Evolutionary conservation across 306 rosid species (phyloP), one percentile per base, ranked within the genome.

Genomic region (Rubus idaeus): DNA sequence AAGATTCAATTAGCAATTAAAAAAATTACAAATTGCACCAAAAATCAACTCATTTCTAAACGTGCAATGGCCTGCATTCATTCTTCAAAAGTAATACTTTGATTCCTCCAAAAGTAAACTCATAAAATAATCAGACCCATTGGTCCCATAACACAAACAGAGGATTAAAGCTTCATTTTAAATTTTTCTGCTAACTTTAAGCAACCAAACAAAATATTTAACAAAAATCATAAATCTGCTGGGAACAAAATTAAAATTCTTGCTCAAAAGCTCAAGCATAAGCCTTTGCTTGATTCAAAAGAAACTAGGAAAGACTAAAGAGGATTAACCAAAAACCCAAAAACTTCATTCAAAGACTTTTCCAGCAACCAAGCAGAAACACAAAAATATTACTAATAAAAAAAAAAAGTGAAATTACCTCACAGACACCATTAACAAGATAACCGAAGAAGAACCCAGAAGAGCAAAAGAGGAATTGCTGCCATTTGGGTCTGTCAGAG

Each of bases 361-460:
- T 30, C 35, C 35, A 30, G 35, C 2, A 30, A 30, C 35, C 35
- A 30, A 30, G 35, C 1, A 30, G 63, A 83, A 39, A 83, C 40
- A 20, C 10, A 21, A 39, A 62, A 58, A 77, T 53, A 4, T 45
- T 12, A 6, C 11, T 69, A 76, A 75, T 39, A n/a, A 62, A 68
- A 23, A 73, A 39, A 75, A 26, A 79, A 78, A 30, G 69, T 45
- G 76, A 64, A 3, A 26, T 10, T 81, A 95, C 98, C 97, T 95
- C 98, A 75, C 98, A 95, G 75, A 95, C 67, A 47, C 98, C 97
- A 82, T 95, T 95, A 26, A 95, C 91, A 71, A 92, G 94, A 69
- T 95, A 95, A 14, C 98, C 97, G 80, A 95, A 95, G 95, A 95
- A 95, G 82, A 95, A 95, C 8, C 98, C 98, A 62, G 92, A 89